phyloP scores from a whole-genome alignment of 371 early-diverging fungal genomes.

The Amoeboradix gromovi region DNA sequence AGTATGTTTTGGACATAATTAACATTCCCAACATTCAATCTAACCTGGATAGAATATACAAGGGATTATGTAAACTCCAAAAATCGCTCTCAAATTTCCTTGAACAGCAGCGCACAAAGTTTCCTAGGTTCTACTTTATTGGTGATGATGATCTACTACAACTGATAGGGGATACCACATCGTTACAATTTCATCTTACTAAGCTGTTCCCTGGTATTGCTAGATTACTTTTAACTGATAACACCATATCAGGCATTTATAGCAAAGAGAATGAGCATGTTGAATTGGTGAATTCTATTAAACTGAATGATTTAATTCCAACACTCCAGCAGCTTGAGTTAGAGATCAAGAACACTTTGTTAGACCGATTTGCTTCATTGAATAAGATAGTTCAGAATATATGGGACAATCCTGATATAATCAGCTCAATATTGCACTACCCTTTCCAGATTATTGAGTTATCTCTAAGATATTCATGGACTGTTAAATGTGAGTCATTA shows the following conservation, averaged over 20 bases:
- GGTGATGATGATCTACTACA: constrained; percentile 96
- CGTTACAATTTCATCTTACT: constrained; percentile 87
- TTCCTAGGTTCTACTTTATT: constrained; percentile 97
- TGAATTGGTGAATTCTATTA: constrained; percentile 14
- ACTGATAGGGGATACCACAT: constrained; percentile 79
- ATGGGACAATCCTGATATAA: background rate
- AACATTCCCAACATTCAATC: constrained; percentile 74
- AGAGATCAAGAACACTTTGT: background rate
- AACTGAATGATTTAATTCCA: constrained; percentile 1
- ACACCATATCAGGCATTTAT: constrained; percentile 44
- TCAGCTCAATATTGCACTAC: background rate
- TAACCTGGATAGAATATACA: constrained; percentile 69
- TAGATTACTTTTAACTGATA: constrained; percentile 46
- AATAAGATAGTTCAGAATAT: background rate
- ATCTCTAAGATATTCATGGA: background rate
- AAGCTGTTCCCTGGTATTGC: constrained; percentile 95
- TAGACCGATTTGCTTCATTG: background rate
- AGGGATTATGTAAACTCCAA: constrained; percentile 72
- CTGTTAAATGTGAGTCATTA: background rate
- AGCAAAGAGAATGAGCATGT: constrained; percentile 65
- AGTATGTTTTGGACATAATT: constrained; percentile 72
- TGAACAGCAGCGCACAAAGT: constrained; percentile 75
- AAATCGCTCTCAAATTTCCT: constrained; percentile 91
- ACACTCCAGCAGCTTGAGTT: background rate
- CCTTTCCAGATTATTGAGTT: background rate